Evolutionary conservation across 306 rosid species (phyloP).

Genomic region (Dalbergia cultrata): DNA sequence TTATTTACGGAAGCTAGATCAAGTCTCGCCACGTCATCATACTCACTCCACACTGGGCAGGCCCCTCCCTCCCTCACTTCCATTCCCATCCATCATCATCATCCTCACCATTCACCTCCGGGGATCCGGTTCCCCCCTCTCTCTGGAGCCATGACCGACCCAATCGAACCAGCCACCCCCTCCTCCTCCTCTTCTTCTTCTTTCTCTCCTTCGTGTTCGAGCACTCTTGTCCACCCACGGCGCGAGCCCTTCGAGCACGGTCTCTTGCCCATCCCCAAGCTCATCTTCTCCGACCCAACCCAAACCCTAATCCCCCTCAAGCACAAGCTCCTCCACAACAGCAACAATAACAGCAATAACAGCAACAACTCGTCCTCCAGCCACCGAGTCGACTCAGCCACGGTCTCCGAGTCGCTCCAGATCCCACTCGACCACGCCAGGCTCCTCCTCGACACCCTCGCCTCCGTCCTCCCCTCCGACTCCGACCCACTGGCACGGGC

Average conservation of each 20-base stretch:
- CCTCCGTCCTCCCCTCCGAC: conserved; percentile 83
- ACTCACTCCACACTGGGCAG: not conserved
- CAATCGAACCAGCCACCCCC: conserved; percentile 69
- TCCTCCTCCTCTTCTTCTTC: conserved; percentile 80
- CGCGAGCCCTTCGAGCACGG: conserved; percentile 98
- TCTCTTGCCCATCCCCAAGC: conserved; percentile 84
- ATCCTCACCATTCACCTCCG: conserved; percentile 27
- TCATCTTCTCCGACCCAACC: conserved; percentile 86
- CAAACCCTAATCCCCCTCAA: conserved; percentile 95
- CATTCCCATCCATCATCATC: too few species aligned
- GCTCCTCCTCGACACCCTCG: conserved; percentile 84
- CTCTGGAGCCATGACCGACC: conserved; percentile 68
- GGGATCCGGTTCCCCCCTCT: not conserved
- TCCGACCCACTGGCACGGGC: conserved; percentile 75
- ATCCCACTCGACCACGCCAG: conserved; percentile 88
- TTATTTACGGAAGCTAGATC: too few species aligned
- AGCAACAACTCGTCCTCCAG: conserved; percentile 52
- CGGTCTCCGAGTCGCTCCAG: conserved; percentile 85
- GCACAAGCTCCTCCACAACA: conserved; percentile 65
- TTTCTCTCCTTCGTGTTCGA: conserved; percentile 62
- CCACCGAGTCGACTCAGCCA: conserved; percentile 63
- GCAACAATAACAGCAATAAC: too few species aligned
- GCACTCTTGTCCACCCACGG: conserved; percentile 75
- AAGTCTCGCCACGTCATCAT: too few species aligned
- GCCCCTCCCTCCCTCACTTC: not conserved